Evolutionary conservation across 306 rosid genomes (phyloP).

Genomic region (Delonix regia): DNA sequence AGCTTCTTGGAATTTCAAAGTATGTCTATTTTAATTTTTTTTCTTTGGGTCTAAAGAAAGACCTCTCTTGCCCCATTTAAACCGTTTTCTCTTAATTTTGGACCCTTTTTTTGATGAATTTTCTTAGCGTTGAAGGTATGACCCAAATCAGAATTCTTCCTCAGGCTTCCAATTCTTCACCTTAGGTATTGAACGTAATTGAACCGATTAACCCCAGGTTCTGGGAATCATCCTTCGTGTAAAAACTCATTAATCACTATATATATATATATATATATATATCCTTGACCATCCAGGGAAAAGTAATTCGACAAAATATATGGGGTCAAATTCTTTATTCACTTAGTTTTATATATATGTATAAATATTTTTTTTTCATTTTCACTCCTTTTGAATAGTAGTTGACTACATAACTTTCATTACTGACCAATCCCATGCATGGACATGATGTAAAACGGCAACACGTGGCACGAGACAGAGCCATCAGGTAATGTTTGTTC

Average conservation of each 20-base stretch:
- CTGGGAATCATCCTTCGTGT: background rate
- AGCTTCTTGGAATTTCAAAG: conserved; percentile 39
- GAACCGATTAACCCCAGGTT: background rate
- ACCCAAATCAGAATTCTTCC: conserved; percentile 8
- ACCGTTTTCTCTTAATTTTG: conserved; percentile 26
- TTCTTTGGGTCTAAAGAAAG: conserved; percentile 46
- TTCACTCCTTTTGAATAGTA: background rate
- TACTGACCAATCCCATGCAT: background rate
- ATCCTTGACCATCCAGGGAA: background rate
- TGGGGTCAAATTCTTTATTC: background rate
- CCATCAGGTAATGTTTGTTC: no score
- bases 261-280: no score
- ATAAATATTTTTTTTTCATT: background rate
- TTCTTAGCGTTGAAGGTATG: conserved; percentile 33
- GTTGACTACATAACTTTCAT: background rate
- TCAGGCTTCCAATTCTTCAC: background rate
- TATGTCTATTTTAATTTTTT: background rate
- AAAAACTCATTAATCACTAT: background rate
- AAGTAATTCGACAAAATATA: background rate
- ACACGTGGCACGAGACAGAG: background rate
- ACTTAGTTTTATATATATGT: background rate
- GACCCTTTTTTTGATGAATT: conserved; percentile 26
- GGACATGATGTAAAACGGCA: background rate
- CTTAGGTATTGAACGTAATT: background rate
- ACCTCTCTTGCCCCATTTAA: conserved; percentile 43